Evolutionary conservation across 441 rosid species (phyloP), one percentile per base, ranked within the genome.

Genomic region (Adansonia madagascariensis): DNA sequence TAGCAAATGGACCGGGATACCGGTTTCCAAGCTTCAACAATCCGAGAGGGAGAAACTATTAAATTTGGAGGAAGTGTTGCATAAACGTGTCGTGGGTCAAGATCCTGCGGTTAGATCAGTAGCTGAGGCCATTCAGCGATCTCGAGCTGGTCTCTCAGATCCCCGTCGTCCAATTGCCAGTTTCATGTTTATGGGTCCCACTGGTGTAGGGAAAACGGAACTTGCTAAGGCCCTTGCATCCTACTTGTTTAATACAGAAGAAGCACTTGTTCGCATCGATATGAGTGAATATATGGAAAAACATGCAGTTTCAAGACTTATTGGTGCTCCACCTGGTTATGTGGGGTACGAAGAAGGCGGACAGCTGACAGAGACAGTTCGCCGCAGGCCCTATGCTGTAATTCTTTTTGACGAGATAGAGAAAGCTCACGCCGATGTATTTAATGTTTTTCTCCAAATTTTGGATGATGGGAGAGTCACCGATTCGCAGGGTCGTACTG

Each of bases 251-350:
- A 94, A 91, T 82, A 91, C 99, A 0, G 98, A 97, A 87, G 99
- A 95, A 84, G 97, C 99, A 15, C 84, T 95, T 52, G 98, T 97
- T 8, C 81, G 98, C 71, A 92, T 97, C 35, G 98, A 97, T 82
- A 97, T 97, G 99, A 97, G 99, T 27, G 99, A 97, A 81, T 97
- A 97, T 80, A 97, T 93, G 98, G 99, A 97, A 85, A 95, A 95
- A 79, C 99, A 97, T 83, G 91, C 98, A 3, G 98, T 97, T 60
- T 93, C 98, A 18, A 87, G 97, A 76, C 87, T 93, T 82, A 92
- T 92, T 50, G 99, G 99, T 56, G 98, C 99, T 74, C 99, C 99
- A 62, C 99, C 99, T 1, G 98, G 98, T 65, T 97, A 94, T 60
- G 97, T 93, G 24, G 98, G 99, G 27, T 93, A 95, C 17, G 99